Conservation (phyloP, 441 rosid genomes). For the Manihot esculenta region DNA sequence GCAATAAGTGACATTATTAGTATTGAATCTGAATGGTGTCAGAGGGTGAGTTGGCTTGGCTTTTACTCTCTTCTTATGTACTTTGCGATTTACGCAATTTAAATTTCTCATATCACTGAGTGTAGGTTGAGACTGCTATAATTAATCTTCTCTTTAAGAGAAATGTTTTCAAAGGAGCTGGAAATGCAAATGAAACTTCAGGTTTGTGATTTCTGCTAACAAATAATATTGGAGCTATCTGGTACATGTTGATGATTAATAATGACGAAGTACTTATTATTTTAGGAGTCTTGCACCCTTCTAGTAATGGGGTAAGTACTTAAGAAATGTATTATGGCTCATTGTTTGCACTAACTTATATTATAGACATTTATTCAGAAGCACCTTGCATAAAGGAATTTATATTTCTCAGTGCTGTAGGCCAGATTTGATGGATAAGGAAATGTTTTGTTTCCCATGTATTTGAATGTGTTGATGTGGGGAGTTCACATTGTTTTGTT, state of each 20-base stretch:
- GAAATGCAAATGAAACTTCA: conserved; percentile 38
- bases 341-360: not conserved
- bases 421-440: not conserved
- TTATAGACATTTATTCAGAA: not conserved
- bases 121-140: conserved; percentile 65
- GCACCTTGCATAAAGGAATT: not conserved
- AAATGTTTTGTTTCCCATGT: too few species aligned
- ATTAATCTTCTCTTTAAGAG: conserved; percentile 41
- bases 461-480: too few species aligned
- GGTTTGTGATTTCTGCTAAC: conserved; percentile 37
- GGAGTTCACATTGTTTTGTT: too few species aligned
- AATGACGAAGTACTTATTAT: too few species aligned
- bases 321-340: not conserved
- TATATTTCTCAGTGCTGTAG: not conserved
- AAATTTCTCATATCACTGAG: conserved; percentile 19
- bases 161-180: conserved; percentile 37
- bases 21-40: conserved; percentile 54
- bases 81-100: conserved; percentile 3
- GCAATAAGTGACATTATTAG: conserved; percentile 41
- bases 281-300: not conserved
- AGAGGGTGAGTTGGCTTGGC: conserved; percentile 39
- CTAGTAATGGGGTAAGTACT: not conserved
- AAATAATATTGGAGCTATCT: not conserved
- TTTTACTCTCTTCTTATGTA: conserved; percentile 7
- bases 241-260: not conserved